Percentiles rank a stretch among this genome's conserved stretches.
These are phyloP conservation scores for Lecanicillium sp. DNA, from an alignment of 2,329 filamentous ascomycete genomes.

Conservation along the genomic window DNA sequence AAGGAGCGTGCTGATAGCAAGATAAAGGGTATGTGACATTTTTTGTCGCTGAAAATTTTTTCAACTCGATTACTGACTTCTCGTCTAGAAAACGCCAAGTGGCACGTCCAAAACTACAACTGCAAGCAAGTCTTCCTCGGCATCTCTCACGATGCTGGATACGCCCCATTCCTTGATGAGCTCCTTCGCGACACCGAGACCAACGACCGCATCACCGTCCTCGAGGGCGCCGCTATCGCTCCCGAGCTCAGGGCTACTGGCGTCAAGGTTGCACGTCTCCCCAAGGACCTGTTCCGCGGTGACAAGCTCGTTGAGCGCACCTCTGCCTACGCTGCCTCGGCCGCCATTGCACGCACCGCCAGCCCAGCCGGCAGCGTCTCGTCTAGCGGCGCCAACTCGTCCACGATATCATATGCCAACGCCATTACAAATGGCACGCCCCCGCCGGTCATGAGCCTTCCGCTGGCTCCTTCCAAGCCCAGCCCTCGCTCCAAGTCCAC, in stretches of 20 bases:
- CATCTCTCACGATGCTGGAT: conserved; percentile 52
- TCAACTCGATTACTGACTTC: background rate
- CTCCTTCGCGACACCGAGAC: conserved; percentile 36
- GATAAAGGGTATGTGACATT: conserved; percentile 42
- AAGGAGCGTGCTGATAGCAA: conserved; percentile 53
- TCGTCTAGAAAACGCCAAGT: conserved; percentile 42
- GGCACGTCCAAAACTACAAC: conserved; percentile 51
- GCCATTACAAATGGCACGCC: conserved; percentile 32
- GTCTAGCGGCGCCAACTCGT: conserved; percentile 22
- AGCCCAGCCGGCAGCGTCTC: conserved; percentile 29
- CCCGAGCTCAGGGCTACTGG: conserved; percentile 39
- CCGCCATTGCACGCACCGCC: conserved; percentile 8
- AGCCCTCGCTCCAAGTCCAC: conserved; percentile 9
- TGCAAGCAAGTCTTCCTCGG: conserved; percentile 55
- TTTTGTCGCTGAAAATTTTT: background rate
- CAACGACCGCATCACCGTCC: conserved; percentile 38
- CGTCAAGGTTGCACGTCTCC: conserved; percentile 37
- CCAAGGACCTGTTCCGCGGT: conserved; percentile 40
- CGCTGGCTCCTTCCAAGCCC: conserved; percentile 25
- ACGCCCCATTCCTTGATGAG: conserved; percentile 51
- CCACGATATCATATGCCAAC: conserved; percentile 26
- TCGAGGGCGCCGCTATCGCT: conserved; percentile 45
- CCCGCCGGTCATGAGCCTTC: conserved; percentile 32
- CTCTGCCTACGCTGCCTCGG: conserved; percentile 7
- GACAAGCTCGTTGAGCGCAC: conserved; percentile 39